Percentiles rank a stretch among this genome's conserved stretches.
Evolutionary conservation across 2,329 filamentous ascomycete species (phyloP).

Genomic region (Blastomyces percursus): DNA sequence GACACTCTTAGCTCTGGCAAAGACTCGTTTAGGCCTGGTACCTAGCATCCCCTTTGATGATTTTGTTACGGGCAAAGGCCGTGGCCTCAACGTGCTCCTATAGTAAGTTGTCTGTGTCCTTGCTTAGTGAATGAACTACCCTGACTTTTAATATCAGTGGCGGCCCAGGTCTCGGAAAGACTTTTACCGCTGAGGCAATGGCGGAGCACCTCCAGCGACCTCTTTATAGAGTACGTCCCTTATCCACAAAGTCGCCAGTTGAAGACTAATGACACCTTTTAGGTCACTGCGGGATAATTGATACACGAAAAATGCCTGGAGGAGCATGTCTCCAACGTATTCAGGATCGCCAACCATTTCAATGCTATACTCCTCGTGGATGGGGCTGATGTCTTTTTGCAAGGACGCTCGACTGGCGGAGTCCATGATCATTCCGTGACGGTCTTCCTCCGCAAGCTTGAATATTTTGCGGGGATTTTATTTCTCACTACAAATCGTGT

Average conservation of each 20-base stretch:
- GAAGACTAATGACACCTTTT: neutral
- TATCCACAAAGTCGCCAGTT: slow-evolving; percentile 11
- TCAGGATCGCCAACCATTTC: slow-evolving; percentile 21
- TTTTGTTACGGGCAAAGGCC: slow-evolving; percentile 26
- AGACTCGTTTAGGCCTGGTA: slow-evolving; percentile 12
- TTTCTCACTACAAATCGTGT: slow-evolving; percentile 32
- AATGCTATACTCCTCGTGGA: slow-evolving; percentile 34
- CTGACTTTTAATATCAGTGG: slow-evolving; percentile 11
- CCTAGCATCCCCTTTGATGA: slow-evolving; percentile 19
- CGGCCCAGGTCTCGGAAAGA: slow-evolving; percentile 24
- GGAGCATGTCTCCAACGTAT: slow-evolving; percentile 11
- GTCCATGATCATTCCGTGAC: slow-evolving; percentile 21
- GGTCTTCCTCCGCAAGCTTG: slow-evolving; percentile 30
- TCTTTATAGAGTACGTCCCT: too few species aligned
- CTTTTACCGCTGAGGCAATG: slow-evolving; percentile 28
- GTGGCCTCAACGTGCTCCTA: slow-evolving; percentile 42
- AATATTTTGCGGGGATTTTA: slow-evolving; percentile 31
- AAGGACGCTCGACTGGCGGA: slow-evolving; percentile 15
- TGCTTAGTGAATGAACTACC: neutral
- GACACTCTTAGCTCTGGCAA: too few species aligned
- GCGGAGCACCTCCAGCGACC: slow-evolving; percentile 21
- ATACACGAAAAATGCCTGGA: slow-evolving; percentile 2
- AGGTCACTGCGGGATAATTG: slow-evolving; percentile 17
- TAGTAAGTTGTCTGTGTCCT: slow-evolving; percentile 8
- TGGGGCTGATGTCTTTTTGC: slow-evolving; percentile 31